Percentiles rank a stretch among this genome's conserved stretches.
These are phyloP conservation scores for Emmonsiellopsis sp. DNA, from an alignment of 2,329 filamentous ascomycete species.

Conservation along the genomic window DNA sequence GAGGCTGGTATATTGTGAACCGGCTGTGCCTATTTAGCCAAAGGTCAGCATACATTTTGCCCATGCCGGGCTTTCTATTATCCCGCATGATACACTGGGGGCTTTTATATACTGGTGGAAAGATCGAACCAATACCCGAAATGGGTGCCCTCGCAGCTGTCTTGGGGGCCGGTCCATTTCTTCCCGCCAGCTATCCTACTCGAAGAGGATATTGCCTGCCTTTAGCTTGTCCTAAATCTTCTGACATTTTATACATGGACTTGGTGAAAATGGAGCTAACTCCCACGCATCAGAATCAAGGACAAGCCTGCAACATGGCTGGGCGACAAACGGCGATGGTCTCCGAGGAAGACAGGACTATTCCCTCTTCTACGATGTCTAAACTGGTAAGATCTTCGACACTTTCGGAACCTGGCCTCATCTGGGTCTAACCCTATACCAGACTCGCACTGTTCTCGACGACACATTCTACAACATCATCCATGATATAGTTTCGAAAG, in stretches of 20 bases:
- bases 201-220: no score
- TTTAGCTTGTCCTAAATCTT: no score
- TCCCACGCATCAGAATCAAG: neutral
- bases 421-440: slow-evolving; percentile 5
- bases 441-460: slow-evolving; percentile 44
- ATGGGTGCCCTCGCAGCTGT: no score
- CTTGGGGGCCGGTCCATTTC: no score
- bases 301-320: slow-evolving; percentile 13
- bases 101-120: no score
- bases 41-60: neutral
- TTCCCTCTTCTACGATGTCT: slow-evolving; percentile 29
- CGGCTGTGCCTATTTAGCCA: neutral
- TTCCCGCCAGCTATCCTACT: no score
- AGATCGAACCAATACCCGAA: no score
- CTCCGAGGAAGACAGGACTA: slow-evolving; percentile 20
- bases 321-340: slow-evolving; percentile 18
- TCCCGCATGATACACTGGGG: no score
- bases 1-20: neutral
- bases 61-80: no score
- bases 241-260: no score
- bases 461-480: slow-evolving; percentile 51
- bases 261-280: neutral
- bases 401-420: no score
- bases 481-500: slow-evolving; percentile 48
- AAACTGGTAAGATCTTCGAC: slow-evolving; percentile 26